phyloP scores from a whole-genome alignment of 305 asterid species.

The Fraxinus latifolia region DNA sequence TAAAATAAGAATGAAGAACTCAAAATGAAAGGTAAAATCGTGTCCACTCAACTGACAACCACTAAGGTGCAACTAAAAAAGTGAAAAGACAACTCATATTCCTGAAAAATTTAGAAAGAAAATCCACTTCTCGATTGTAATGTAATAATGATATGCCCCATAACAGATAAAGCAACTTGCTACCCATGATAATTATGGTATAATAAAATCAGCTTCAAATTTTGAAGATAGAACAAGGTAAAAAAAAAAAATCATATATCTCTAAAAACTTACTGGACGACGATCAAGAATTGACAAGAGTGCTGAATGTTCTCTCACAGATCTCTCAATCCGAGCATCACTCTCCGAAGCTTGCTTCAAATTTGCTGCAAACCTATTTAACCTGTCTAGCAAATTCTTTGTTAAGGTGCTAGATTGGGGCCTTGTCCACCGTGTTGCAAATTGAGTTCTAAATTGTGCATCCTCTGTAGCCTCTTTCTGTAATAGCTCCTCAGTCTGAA shows the following conservation, averaged over 20 bases:
- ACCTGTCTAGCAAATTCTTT: slow-evolving; percentile 79
- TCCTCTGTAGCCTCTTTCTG: slow-evolving; percentile 92
- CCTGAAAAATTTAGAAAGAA: neutral
- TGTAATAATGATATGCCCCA: neutral
- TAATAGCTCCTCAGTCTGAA: slow-evolving; percentile 85
- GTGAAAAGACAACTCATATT: neutral
- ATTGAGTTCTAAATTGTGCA: slow-evolving; percentile 86
- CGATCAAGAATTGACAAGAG: slow-evolving; percentile 86
- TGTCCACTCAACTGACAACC: slow-evolving; percentile 7
- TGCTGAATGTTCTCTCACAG: slow-evolving; percentile 79
- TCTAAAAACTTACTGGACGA: slow-evolving; percentile 65
- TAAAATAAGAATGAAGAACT: slow-evolving; percentile 2
- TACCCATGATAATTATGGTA: neutral
- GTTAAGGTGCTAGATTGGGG: slow-evolving; percentile 96
- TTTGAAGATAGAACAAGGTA: slow-evolving; percentile 1
- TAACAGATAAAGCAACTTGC: neutral
- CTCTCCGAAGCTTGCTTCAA: slow-evolving; percentile 97
- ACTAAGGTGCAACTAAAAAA: neutral
- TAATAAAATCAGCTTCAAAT: slow-evolving; percentile 8
- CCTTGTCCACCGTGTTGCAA: slow-evolving; percentile 92
- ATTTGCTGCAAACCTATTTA: slow-evolving; percentile 87
- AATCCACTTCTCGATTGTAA: neutral
- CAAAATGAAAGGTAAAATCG: neutral
- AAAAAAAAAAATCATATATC: slow-evolving; percentile 13
- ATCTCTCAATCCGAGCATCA: slow-evolving; percentile 92